A percentile compares a stretch with the other conserved stretches of the same genome.
phyloP scores from a whole-genome alignment of 1,139 yeast genomes.

The Saccharomyces uvarum region DNA sequence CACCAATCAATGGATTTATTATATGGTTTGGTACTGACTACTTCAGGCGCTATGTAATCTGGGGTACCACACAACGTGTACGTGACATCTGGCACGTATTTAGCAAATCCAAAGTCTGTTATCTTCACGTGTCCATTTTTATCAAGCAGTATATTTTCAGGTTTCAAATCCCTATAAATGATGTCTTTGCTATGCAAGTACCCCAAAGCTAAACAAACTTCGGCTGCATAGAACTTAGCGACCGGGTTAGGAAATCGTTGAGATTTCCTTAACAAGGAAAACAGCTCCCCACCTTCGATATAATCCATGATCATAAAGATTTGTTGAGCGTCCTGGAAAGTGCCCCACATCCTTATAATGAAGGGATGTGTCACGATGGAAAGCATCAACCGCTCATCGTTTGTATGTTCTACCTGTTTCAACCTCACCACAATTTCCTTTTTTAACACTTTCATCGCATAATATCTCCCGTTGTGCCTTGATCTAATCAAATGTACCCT shows the following conservation, averaged over 20 bases:
- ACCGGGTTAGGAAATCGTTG: constrained; percentile 94
- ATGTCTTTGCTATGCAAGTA: constrained; percentile 83
- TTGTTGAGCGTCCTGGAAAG: constrained; percentile 80
- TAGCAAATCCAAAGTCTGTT: constrained; percentile 93
- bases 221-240: constrained; percentile 94
- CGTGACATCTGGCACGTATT: constrained; percentile 85
- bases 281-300: constrained; percentile 93
- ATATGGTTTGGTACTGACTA: constrained; percentile 89
- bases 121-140: constrained; percentile 87
- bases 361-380: constrained; percentile 89
- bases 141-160: constrained; percentile 85
- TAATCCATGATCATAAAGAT: constrained; percentile 96
- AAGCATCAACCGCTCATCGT: constrained; percentile 89
- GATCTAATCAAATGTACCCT: constrained; percentile 86
- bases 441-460: constrained; percentile 84
- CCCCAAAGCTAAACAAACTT: constrained; percentile 83
- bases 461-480: constrained; percentile 82
- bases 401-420: constrained; percentile 95
- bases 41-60: constrained; percentile 95
- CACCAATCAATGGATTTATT: constrained; percentile 97
- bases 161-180: constrained; percentile 88
- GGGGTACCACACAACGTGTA: constrained; percentile 97
- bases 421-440: constrained; percentile 83
- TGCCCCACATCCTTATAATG: constrained; percentile 94
- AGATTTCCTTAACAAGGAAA: constrained; percentile 75